Evolutionary conservation across 1,284 basidiomycete genomes (phyloP).

Genomic region (Sanghuangporus sanghuang): DNA sequence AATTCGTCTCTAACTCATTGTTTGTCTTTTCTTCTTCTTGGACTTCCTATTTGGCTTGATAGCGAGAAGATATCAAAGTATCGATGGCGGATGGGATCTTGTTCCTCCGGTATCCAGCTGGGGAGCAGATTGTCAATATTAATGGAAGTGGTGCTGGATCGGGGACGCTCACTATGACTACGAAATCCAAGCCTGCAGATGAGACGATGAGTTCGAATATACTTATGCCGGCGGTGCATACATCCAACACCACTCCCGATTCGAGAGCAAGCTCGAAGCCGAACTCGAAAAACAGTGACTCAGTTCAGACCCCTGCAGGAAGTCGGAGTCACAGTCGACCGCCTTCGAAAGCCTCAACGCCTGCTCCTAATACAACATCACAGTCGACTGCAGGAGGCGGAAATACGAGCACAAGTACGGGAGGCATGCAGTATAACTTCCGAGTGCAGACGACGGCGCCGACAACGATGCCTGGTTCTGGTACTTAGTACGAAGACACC

Average conservation of each 20-base stretch:
- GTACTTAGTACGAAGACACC: not conserved
- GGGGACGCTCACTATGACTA: too few relatives aligned
- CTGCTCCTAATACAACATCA: not conserved
- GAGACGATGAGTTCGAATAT: too few relatives aligned
- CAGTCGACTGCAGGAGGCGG: not conserved
- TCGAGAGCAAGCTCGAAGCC: too few relatives aligned
- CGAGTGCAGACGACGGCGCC: not conserved
- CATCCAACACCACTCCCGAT: too few relatives aligned
- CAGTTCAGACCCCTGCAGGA: too few relatives aligned
- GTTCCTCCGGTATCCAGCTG: slow-evolving; percentile 36
- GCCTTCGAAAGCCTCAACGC: too few relatives aligned
- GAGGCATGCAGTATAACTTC: not conserved
- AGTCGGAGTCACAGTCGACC: too few relatives aligned
- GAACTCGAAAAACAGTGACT: too few relatives aligned
- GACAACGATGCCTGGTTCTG: not conserved
- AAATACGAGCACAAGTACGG: not conserved
- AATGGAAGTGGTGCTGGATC: not conserved
- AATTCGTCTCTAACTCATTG: not conserved
- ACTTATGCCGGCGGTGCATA: too few relatives aligned
- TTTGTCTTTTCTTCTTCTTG: not conserved
- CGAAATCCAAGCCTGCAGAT: too few relatives aligned
- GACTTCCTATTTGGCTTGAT: not conserved
- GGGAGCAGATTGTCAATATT: not conserved
- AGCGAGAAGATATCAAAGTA: slow-evolving; percentile 44
- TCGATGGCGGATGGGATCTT: slow-evolving; percentile 47